These are phyloP conservation scores for Myriosclerotinia curreyana DNA, from an alignment of 2,329 filamentous ascomycete genomes.

Conservation along the genomic window DNA sequence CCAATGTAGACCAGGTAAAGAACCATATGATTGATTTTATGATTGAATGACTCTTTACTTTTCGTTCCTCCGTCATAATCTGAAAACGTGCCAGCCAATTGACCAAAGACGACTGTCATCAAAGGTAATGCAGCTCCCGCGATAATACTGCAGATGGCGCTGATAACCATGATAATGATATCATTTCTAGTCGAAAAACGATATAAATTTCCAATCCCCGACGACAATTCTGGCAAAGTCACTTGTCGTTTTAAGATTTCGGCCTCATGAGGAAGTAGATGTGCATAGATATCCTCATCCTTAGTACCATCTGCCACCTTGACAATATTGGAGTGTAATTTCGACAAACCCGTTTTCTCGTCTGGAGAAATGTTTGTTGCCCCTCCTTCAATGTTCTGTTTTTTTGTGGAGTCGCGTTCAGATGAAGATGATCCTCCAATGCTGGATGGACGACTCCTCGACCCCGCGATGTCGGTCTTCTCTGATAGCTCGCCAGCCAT, in stretches of 20 bases:
- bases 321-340: slow-evolving; percentile 38
- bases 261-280: slow-evolving; percentile 64
- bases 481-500: slow-evolving; percentile 37
- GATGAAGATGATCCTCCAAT: slow-evolving; percentile 27
- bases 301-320: slow-evolving; percentile 35
- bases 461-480: slow-evolving; percentile 31
- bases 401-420: slow-evolving; percentile 28
- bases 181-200: slow-evolving; percentile 55
- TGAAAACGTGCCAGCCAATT: slow-evolving; percentile 70
- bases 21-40: slow-evolving; percentile 60
- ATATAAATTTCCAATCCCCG: slow-evolving; percentile 59
- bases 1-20: slow-evolving; percentile 85
- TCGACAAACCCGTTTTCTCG: slow-evolving; percentile 56
- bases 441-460: slow-evolving; percentile 28
- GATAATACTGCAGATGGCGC: slow-evolving; percentile 52
- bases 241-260: slow-evolving; percentile 67
- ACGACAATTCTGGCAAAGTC: slow-evolving; percentile 59
- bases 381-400: slow-evolving; percentile 41
- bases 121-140: slow-evolving; percentile 59
- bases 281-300: slow-evolving; percentile 54
- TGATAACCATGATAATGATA: slow-evolving; percentile 49
- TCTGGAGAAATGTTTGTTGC: slow-evolving; percentile 56
- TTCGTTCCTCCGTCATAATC: slow-evolving; percentile 50
- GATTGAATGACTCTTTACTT: slow-evolving; percentile 54
- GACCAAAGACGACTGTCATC: slow-evolving; percentile 66